Base-by-base conservation (phyloP, 2,329 filamentous ascomycete genomes). In the Penicillium expansum region DNA sequence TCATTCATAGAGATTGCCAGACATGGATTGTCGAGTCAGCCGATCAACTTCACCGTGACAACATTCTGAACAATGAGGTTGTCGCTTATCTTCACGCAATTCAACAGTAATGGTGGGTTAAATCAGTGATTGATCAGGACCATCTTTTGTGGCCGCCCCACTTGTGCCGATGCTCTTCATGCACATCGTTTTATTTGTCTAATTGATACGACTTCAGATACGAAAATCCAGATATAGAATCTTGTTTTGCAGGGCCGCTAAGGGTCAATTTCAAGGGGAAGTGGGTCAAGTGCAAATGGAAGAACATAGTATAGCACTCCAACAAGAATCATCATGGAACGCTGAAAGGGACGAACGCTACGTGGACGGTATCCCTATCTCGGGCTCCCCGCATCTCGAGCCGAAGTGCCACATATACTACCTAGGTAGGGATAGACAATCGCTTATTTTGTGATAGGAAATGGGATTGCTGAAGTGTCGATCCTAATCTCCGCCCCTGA, bases 11-110 rank as follows among this genome's bases (percentile, higher is more conserved):
- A 32, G 61, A 75, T 41, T 76, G 72, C 48, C 70, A 76, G 62
- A 73, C 70, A 11, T 76, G 72, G 73, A 69, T 73, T 48, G 62
- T 74, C 6, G 71, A 74, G 53, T 69, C 71, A 5, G 69, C 70
- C 0, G 60, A 69, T 4, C 63, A 70, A 51, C 66, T 74, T 24
- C 62, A 67, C 10, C 38, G n/a, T 3, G 67, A 71, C 18, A 41
- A 58, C 2, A 69, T 74, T n/a, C 64, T 73, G 32, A 42, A n/a
- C 9, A 13, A 9, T 3, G 60, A 62, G 9, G 63, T 69, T 51
- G 62, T 48, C 20, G 49, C 16, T 24, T 75, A 70, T 52, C 59
- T 74, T 41, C 59, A 56, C 5, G 54, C 48, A 5, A 64, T 67
- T 29, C 52, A 68, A 48, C 66, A 72, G 59, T 69, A 33, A 61